Base-by-base conservation (phyloP, 73 alveolate species). In the Tetrahymena borealis region DNA sequence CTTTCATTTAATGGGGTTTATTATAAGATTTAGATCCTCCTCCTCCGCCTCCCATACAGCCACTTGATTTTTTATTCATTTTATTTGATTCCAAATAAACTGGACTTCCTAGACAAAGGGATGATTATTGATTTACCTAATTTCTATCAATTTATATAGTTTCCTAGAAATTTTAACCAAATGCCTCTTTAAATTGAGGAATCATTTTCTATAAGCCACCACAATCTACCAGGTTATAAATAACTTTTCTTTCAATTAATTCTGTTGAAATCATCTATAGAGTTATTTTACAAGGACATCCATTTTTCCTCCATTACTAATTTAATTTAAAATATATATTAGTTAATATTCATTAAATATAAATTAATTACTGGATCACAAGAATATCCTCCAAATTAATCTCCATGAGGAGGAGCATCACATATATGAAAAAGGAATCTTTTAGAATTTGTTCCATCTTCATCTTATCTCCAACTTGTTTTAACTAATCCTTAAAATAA, bases 371-470 rank as follows among this genome's bases (percentile, higher is more conserved):
- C 85, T 60, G 2, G 10, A 6, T 60, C 35, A 28, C n/a, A 7
- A 18, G 85, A 60, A 35, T 8, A 18, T 24, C 85, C 85, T 60
- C 85, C 85, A 60, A 24, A 60, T 60, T n/a, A 60, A n/a, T 5
- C 3, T 60, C 98, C 99, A 94, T 97, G 99, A 78, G 98, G 96
- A 90, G 99, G 98, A 90, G 97, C 94, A 91, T 96, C 99, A 40
- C 98, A 96, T 31, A 97, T 94, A 93, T 97, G 99, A 93, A 96
- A 97, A 39, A 97, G 18, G 40, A 93, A 78, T 96, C 97, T 96
- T 78, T 92, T 91, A 79, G 98, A 95, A 60, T 2, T 8, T 18
- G 85, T 60, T 2, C 85, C 85, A 60, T 60, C 85, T 6, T 60
- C 37, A 36, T 96, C 96, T 78, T 96, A 95, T 93, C 99, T 97